Percentiles rank a stretch among this genome's conserved stretches.
These are phyloP conservation scores for Fraxinus platypoda DNA, from an alignment of 305 asterid genomes.

Conservation along the genomic window DNA sequence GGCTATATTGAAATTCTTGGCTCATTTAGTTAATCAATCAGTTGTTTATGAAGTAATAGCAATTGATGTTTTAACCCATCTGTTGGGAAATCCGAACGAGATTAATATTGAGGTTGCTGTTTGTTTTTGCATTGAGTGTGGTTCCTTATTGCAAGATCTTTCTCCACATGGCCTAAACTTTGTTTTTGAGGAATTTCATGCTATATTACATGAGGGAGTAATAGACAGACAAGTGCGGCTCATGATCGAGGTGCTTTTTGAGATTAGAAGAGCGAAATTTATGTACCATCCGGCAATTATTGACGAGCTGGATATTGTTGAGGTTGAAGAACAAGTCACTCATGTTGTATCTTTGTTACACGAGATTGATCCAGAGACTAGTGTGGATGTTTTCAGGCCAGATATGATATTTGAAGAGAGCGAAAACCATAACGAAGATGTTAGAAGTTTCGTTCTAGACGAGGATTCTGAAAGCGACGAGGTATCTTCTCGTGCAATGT, in stretches of 20 bases:
- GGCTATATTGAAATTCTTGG: slow-evolving; percentile 28
- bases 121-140: slow-evolving; percentile 37
- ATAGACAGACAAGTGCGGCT: not conserved
- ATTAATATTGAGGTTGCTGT: slow-evolving; percentile 32
- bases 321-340: slow-evolving; percentile 24
- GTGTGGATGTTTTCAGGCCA: slow-evolving; percentile 23
- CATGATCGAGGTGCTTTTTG: slow-evolving; percentile 23
- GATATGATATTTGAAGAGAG: slow-evolving; percentile 7
- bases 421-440: slow-evolving; percentile 14
- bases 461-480: slow-evolving; percentile 11
- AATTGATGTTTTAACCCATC: slow-evolving; percentile 16
- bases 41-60: slow-evolving; percentile 32
- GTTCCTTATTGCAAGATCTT: slow-evolving; percentile 17
- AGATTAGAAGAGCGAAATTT: not conserved
- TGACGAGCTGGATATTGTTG: slow-evolving; percentile 23
- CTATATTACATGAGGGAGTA: not conserved
- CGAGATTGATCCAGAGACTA: slow-evolving; percentile 29
- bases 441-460: not conserved
- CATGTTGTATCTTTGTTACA: slow-evolving; percentile 36
- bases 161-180: slow-evolving; percentile 14
- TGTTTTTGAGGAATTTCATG: slow-evolving; percentile 25
- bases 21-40: slow-evolving; percentile 36
- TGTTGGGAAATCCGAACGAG: slow-evolving; percentile 28
- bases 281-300: slow-evolving; percentile 5
- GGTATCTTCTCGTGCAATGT: not conserved